Conservation (phyloP, 495 filamentous ascomycete species). For the Hypoxylon crocopeplum region DNA sequence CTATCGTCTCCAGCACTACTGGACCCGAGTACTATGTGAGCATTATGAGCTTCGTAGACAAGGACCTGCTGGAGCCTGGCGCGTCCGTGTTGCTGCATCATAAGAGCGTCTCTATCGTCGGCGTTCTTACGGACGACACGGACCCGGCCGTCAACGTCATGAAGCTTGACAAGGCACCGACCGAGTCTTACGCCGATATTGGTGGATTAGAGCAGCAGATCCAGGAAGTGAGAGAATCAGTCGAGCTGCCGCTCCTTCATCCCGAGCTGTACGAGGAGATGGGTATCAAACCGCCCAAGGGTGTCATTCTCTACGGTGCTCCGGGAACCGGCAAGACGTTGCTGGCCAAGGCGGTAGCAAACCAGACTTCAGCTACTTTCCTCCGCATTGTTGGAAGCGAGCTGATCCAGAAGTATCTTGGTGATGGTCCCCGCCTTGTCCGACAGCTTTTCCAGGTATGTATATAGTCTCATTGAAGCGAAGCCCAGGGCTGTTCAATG, state of each 20-base stretch:
- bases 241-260: constrained; percentile 94
- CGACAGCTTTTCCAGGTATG: constrained; percentile 92
- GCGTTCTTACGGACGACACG: constrained; percentile 94
- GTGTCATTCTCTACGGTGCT: constrained; percentile 98
- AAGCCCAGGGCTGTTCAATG: background rate
- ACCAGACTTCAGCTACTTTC: constrained; percentile 98
- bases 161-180: constrained; percentile 99
- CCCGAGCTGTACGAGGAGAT: constrained; percentile 99
- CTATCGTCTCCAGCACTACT: constrained; percentile 96
- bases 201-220: constrained; percentile 95
- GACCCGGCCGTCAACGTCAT: constrained; percentile 97
- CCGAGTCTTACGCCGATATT: constrained; percentile 98
- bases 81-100: constrained; percentile 96
- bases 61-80: constrained; percentile 95
- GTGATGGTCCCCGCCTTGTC: constrained; percentile 92
- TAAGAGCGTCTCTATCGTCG: constrained; percentile 97
- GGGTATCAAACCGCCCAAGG: constrained; percentile 99
- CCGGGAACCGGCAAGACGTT: constrained; percentile 98
- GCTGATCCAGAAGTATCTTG: constrained; percentile 98
- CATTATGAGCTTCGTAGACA: constrained; percentile 99
- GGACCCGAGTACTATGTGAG: constrained; percentile 99
- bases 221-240: constrained; percentile 96
- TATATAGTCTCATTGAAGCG: background rate
- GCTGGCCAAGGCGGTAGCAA: constrained; percentile 96
- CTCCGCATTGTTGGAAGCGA: constrained; percentile 97